Conservation (phyloP, 768 basidiomycete species). For the Filobasidium wieringae region DNA sequence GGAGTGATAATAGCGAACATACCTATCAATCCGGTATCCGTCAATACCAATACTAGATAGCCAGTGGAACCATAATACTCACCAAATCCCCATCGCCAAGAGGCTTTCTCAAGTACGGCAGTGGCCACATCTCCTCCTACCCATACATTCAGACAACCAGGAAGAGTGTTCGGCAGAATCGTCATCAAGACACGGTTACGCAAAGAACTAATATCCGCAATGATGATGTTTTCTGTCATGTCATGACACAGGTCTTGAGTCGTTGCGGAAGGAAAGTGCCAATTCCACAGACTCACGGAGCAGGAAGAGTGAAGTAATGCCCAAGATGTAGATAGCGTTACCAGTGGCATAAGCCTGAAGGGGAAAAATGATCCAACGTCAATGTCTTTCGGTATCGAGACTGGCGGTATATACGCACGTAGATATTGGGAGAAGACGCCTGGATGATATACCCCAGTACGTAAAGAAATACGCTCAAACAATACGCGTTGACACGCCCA, state of each 20-base stretch:
- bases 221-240: constrained; percentile 19
- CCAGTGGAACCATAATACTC: background rate
- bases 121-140: constrained; percentile 25
- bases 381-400: too few relatives aligned
- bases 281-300: constrained; percentile 17
- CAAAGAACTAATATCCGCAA: constrained; percentile 18
- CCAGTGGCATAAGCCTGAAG: constrained; percentile 20
- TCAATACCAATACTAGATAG: background rate
- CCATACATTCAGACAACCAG: constrained; percentile 34
- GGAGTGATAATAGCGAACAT: constrained; percentile 34
- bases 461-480: constrained; percentile 32
- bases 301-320: constrained; percentile 33
- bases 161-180: constrained; percentile 29
- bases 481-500: constrained; percentile 31
- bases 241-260: too few relatives aligned
- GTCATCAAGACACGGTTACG: constrained; percentile 27
- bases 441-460: constrained; percentile 31
- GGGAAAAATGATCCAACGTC: too few relatives aligned
- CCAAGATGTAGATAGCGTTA: constrained; percentile 30
- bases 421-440: constrained; percentile 23
- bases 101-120: constrained; percentile 15
- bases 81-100: constrained; percentile 29
- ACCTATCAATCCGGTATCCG: background rate
- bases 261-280: too few relatives aligned
- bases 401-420: background rate